Base-by-base conservation (phyloP, 164 flowering plant genomes). In the Piper betle region DNA sequence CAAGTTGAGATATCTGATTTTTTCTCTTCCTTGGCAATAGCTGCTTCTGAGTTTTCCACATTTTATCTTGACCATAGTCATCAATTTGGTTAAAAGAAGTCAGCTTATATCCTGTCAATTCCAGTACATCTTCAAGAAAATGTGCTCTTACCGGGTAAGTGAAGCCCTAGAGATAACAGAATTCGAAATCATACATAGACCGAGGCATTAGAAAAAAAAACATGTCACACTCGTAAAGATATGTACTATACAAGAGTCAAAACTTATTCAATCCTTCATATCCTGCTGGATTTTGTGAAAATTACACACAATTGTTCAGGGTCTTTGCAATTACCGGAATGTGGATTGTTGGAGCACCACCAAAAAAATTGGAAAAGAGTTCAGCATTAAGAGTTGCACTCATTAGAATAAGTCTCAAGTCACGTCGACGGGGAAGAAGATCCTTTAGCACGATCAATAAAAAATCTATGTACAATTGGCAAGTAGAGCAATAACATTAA, bases 381-480 rank as follows among this genome's bases (percentile, higher is more conserved):
- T 93, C 97, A 38, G 99, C 99, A 80, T 93, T 91, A 54, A 93
- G 77, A 52, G 97, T 93, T 46, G 99, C 99, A 81, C 99, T 94
- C 99, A 94, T 94, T 58, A 94, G 74, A 74, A 94, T 77, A 76
- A 94, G 79, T 69, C 99, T 84, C 80, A 94, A 75, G 80, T 94
- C 99, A 50, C 76, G 86, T 43, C 97, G 85, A 18, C 99, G 88
- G 62, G 95, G 91, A 72, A 94, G 97, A 76, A 94, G 91, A 69
- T 91, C 96, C 78, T 94, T 94, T 74, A 94, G 70, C 63, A 94
- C 89, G 75, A 94, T 94, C 74, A 94, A 70, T 41, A 94, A 76
- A 80, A 94, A 90, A 68, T 94, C 99, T 94, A 86, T 37, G 57
- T 42, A 12, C 3, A 63, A 60, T 55, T 52, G 33, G 41, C 3